These are phyloP conservation scores for Fusarium nematophilum DNA, from an alignment of 2,329 filamentous ascomycete species.

Conservation along the genomic window DNA sequence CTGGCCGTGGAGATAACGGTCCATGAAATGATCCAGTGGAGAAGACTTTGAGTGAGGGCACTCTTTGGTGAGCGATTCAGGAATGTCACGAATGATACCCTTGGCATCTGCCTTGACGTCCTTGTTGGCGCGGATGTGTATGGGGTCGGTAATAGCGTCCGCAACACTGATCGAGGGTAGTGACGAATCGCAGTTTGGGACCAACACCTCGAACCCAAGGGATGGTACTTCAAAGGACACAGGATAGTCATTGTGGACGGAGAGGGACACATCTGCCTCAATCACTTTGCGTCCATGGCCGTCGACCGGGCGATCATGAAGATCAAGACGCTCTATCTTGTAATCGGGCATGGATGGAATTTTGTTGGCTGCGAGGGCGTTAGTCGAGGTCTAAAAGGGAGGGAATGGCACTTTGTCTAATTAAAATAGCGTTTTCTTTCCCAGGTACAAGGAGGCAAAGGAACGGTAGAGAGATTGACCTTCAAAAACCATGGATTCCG, in stretches of 20 bases:
- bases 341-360: conserved; percentile 84
- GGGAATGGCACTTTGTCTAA: conserved; percentile 37
- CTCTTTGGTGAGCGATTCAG: conserved; percentile 74
- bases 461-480: conserved; percentile 79
- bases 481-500: conserved; percentile 82
- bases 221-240: conserved; percentile 80
- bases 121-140: conserved; percentile 75
- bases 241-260: conserved; percentile 80
- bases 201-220: conserved; percentile 85
- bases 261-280: conserved; percentile 81
- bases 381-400: conserved; percentile 42
- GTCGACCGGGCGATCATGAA: conserved; percentile 74
- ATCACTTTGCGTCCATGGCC: conserved; percentile 70
- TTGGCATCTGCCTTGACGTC: conserved; percentile 76
- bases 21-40: conserved; percentile 84
- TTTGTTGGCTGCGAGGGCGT: conserved; percentile 66
- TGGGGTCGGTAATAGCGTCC: conserved; percentile 74
- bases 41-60: conserved; percentile 85
- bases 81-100: conserved; percentile 78
- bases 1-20: conserved; percentile 83
- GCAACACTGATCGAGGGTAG: conserved; percentile 84
- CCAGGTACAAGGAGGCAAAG: conserved; percentile 71
- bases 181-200: conserved; percentile 80
- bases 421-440: conserved; percentile 63
- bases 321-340: conserved; percentile 82